Base-by-base conservation (phyloP, 2,329 filamentous ascomycete species). In the Ophiocordyceps unilateralis region DNA sequence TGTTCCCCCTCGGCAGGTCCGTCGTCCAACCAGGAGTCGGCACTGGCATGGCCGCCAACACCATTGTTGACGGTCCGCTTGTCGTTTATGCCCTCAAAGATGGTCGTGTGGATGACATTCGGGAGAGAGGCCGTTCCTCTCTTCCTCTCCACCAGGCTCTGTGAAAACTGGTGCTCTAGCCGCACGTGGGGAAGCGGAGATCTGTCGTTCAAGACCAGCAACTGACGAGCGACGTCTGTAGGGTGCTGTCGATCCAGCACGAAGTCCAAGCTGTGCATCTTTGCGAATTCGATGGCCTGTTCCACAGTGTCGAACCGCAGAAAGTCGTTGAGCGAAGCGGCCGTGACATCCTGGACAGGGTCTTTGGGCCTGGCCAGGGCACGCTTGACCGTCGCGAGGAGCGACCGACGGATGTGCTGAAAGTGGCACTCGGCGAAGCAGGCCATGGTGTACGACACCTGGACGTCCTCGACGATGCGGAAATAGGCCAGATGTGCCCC, bases 391-490 rank as follows among this genome's bases (percentile, higher is more conserved):
- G 70, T 68, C 43, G 67, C 67, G 17, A 81, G 55, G 15, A 78
- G 70, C 12, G 69, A 66, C 43, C 74, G 72, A 36, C 78, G 74
- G 26, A 81, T 61, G 30, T 68, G 64, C 36, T 73, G 71, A 45
- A 82, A 80, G 51, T 79, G 75, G n/a, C 77, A 72, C 51, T 81
- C 77, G 7, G 76, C 76, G 46, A 82, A 72, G 50, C 78, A 81
- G 14, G 76, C 78, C 74, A 81, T 79, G 1, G 75, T 79, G 52
- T 81, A 82, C 0, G 78, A 81, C 2, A 79, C 70, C 15, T 63
- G 59, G 0, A 64, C 61, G 36, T 70, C 66, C 48, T 73, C 65
- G 23, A 81, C 62, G 40, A 81, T 76, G 21, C 68, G 64, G 52
- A 81, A 80, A 54, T 72, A 80, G 17, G 70, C 66, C 21, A 65